phyloP scores from a whole-genome alignment of 1,284 basidiomycete genomes.

The Leccinum ponderosum region DNA sequence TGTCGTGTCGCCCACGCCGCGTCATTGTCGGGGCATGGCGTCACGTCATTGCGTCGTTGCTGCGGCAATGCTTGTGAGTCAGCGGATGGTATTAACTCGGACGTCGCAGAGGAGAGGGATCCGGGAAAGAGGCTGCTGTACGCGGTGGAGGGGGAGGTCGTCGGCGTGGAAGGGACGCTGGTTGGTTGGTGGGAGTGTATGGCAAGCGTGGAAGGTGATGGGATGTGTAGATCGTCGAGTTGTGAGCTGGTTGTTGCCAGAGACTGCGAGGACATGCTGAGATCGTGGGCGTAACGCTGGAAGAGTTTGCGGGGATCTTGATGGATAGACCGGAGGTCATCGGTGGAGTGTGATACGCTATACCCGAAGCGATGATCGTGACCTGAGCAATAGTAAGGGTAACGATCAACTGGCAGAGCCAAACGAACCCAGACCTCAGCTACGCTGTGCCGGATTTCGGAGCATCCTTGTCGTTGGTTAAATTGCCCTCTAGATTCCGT shows the following conservation, averaged over 20 bases:
- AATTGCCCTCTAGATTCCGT: too few relatives aligned
- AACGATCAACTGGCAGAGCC: too few relatives aligned
- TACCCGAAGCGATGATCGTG: too few relatives aligned
- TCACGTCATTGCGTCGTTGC: too few relatives aligned
- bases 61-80: slow-evolving; percentile 4
- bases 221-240: slow-evolving; percentile 13
- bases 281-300: slow-evolving; percentile 15
- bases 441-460: too few relatives aligned
- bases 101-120: slow-evolving; percentile 29
- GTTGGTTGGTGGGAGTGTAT: slow-evolving; percentile 8
- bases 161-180: slow-evolving; percentile 28
- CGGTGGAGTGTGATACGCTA: slow-evolving; percentile 5
- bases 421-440: too few relatives aligned
- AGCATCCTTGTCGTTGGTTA: too few relatives aligned
- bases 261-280: slow-evolving; percentile 21
- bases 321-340: slow-evolving; percentile 15
- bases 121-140: slow-evolving; percentile 19
- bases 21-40: too few relatives aligned
- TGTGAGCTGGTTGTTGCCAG: slow-evolving; percentile 11
- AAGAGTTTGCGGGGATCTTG: slow-evolving; percentile 10
- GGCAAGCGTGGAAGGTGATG: background rate
- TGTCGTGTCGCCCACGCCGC: too few relatives aligned
- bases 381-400: too few relatives aligned
- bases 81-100: slow-evolving; percentile 21
- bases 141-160: slow-evolving; percentile 29